Evolutionary conservation across 2,329 filamentous ascomycete genomes (phyloP).

Genomic region (Colletotrichum brevisporum): DNA sequence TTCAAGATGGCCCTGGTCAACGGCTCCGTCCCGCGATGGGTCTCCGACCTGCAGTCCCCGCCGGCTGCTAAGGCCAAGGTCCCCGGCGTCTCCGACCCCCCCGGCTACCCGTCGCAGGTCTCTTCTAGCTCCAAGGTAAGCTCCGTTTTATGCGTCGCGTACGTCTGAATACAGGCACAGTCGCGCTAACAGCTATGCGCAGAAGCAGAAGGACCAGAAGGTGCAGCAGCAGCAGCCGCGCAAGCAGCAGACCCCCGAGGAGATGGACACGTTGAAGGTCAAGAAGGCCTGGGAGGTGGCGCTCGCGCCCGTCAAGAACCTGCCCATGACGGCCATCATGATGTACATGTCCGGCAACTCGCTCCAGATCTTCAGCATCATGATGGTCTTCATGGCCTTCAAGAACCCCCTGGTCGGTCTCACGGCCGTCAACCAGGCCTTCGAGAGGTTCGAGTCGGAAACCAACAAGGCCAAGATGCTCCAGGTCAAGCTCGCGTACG

Average conservation of each 20-base stretch:
- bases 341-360: slow-evolving; percentile 99
- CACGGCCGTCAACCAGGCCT: slow-evolving; percentile 86
- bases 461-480: slow-evolving; percentile 81
- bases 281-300: slow-evolving; percentile 99
- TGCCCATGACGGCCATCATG: slow-evolving; percentile 99
- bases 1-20: slow-evolving; percentile 41
- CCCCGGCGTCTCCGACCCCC: slow-evolving; percentile 82
- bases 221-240: slow-evolving; percentile 63
- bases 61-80: slow-evolving; percentile 77
- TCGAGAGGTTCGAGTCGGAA: slow-evolving; percentile 90
- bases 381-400: slow-evolving; percentile 99
- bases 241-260: slow-evolving; percentile 80
- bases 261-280: slow-evolving; percentile 95
- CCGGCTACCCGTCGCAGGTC: slow-evolving; percentile 78
- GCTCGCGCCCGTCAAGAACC: slow-evolving; percentile 89
- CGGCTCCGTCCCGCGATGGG: slow-evolving; percentile 79
- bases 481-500: slow-evolving; percentile 88
- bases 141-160: not conserved
- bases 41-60: slow-evolving; percentile 81
- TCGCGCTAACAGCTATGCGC: slow-evolving; percentile 4
- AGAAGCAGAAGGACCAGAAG: slow-evolving; percentile 67
- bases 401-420: slow-evolving; percentile 94
- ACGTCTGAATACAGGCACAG: not conserved
- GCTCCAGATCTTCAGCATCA: slow-evolving; percentile 98
- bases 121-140: slow-evolving; percentile 70